Conservation (phyloP, 768 basidiomycete genomes). For the Mycena chlorophos region DNA sequence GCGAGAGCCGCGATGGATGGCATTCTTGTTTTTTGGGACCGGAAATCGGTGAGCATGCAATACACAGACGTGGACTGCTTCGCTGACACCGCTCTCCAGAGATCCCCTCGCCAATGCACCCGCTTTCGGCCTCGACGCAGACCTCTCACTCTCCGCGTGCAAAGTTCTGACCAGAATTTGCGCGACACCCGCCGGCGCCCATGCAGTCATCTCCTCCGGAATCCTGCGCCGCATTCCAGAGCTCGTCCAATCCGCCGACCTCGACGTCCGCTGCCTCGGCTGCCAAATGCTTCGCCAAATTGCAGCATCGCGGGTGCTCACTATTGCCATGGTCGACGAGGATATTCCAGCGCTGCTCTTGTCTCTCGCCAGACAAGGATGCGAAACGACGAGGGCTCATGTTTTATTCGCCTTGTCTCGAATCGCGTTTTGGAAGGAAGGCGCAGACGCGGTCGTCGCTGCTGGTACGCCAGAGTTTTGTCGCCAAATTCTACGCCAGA, state of each 20-base stretch:
- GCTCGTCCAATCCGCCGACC: background rate
- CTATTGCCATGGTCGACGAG: background rate
- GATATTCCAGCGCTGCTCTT: background rate
- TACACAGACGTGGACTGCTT: too few relatives aligned
- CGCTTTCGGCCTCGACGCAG: too few relatives aligned
- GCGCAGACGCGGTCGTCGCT: background rate
- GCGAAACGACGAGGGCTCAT: background rate
- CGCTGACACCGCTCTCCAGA: too few relatives aligned
- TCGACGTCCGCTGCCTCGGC: background rate
- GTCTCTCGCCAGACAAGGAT: background rate
- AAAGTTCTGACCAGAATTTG: background rate
- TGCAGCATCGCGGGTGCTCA: background rate
- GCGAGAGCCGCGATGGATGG: too few relatives aligned
- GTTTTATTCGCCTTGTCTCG: background rate
- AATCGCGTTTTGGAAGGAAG: background rate
- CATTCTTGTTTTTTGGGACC: too few relatives aligned
- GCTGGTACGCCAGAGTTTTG: background rate
- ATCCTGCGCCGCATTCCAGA: background rate
- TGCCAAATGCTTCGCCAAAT: background rate
- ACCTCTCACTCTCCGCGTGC: too few relatives aligned
- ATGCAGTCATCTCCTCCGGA: background rate
- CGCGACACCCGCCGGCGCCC: background rate
- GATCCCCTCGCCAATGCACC: too few relatives aligned
- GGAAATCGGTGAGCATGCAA: too few relatives aligned
- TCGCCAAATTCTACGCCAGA: background rate